These are phyloP conservation scores for Aspergillus tubingensis DNA, from an alignment of 2,329 filamentous ascomycete genomes.

Conservation along the genomic window DNA sequence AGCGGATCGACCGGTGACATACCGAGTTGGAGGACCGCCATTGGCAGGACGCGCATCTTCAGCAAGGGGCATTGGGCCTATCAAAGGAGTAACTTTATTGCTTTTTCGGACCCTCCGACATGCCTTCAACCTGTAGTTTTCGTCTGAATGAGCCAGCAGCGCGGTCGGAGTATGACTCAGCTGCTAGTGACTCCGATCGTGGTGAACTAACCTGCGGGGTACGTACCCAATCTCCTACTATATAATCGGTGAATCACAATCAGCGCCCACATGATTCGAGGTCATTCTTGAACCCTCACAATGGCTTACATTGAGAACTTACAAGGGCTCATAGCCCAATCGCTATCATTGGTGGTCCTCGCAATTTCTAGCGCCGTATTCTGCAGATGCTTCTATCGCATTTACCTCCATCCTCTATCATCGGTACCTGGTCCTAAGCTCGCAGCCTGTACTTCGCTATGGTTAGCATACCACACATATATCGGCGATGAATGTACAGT, in stretches of 20 bases:
- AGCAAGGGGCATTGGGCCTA: not conserved
- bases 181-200: not conserved
- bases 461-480: conserved; percentile 34
- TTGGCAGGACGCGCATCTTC: not conserved
- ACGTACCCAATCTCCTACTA: not conserved
- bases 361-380: not conserved
- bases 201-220: not conserved
- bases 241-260: not conserved
- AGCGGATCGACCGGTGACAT: conserved; percentile 1
- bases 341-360: not conserved
- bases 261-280: not conserved
- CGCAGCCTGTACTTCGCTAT: conserved; percentile 35
- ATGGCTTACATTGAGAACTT: not conserved
- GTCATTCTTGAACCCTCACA: not conserved
- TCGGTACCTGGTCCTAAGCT: conserved; percentile 43
- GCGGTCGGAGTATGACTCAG: not conserved
- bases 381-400: conserved; percentile 30
- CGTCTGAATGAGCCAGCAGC: not conserved
- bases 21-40: not conserved
- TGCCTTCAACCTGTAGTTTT: not conserved
- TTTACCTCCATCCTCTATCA: conserved; percentile 43
- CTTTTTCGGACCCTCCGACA: not conserved
- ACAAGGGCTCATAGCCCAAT: not conserved
- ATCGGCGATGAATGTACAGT: conserved; percentile 36
- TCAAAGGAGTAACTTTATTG: not conserved